phyloP scores from a whole-genome alignment of 345 rosid species.

The Streptanthus diversifolius region DNA sequence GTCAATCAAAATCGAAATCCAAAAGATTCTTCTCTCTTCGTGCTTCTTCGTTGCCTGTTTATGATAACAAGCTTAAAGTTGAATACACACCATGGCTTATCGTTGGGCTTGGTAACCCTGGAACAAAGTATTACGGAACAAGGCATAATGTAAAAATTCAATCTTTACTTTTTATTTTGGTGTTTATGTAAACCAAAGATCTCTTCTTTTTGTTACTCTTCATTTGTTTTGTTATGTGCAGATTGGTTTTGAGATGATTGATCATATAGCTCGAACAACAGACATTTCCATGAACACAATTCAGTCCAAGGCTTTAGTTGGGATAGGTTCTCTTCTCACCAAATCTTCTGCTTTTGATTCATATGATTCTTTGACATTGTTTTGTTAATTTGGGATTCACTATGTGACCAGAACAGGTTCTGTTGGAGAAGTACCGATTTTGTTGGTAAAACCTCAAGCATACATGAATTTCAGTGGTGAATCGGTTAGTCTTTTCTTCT shows the following conservation, averaged over 20 bases:
- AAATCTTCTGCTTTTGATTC: neutral
- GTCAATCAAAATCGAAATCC: neutral
- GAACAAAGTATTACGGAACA: conserved; percentile 64
- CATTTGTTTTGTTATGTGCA: conserved; percentile 18
- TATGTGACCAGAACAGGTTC: conserved; percentile 57
- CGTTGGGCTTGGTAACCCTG: conserved; percentile 94
- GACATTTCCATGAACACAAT: conserved; percentile 61
- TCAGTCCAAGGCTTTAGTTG: conserved; percentile 77
- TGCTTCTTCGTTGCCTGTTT: conserved; percentile 26
- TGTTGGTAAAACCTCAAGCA: conserved; percentile 81
- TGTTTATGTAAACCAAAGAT: neutral
- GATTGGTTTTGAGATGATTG: conserved; percentile 94
- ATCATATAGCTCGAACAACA: conserved; percentile 48
- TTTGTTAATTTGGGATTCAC: conserved; percentile 11
- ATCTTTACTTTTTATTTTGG: neutral
- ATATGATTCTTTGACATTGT: neutral
- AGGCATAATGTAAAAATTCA: conserved; percentile 65
- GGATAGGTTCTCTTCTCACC: conserved; percentile 57
- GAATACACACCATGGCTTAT: conserved; percentile 65
- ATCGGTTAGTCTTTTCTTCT: conserved; percentile 47
- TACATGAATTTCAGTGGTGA: conserved; percentile 94
- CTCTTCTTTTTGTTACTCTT: neutral
- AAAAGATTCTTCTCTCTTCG: conserved; percentile 7
- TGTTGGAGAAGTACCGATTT: conserved; percentile 75
- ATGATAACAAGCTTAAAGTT: conserved; percentile 2